A percentile compares a stretch with the other conserved stretches of the same genome.
Evolutionary conservation across 2,329 filamentous ascomycete species (phyloP).

Genomic region (Penicillium sp.): DNA sequence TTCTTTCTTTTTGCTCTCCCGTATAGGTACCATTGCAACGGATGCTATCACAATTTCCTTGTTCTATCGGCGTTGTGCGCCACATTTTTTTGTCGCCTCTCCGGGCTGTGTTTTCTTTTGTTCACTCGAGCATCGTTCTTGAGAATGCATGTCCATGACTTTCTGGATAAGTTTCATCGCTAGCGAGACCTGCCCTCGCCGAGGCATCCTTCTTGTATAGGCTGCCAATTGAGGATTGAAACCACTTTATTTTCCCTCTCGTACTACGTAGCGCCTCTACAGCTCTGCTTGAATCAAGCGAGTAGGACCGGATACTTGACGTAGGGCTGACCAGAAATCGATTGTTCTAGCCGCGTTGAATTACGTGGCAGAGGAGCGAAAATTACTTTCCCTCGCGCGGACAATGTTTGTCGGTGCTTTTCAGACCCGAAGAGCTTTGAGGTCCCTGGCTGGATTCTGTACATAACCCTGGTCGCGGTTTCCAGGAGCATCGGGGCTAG

Average conservation of each 20-base stretch:
- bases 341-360: neutral
- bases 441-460: no score
- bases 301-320: neutral
- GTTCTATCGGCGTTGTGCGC: slow-evolving; percentile 9
- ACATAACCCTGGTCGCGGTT: neutral
- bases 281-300: neutral
- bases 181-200: neutral
- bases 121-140: slow-evolving; percentile 4
- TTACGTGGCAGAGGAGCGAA: no score
- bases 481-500: neutral
- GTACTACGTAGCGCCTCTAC: neutral
- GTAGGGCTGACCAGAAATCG: neutral
- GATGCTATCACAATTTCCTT: slow-evolving; percentile 5
- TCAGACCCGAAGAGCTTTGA: neutral
- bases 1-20: slow-evolving; percentile 11
- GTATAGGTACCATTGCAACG: slow-evolving; percentile 20
- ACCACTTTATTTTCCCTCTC: neutral
- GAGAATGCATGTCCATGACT: slow-evolving; percentile 3
- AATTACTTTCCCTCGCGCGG: no score
- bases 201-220: slow-evolving; percentile 4
- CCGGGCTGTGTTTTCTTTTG: slow-evolving; percentile 7
- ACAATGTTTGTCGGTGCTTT: no score
- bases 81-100: slow-evolving; percentile 9
- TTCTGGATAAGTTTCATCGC: neutral
- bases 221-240: neutral